phyloP scores from a whole-genome alignment of 257 asterid species.

The Nicotiana obtusifolia region DNA sequence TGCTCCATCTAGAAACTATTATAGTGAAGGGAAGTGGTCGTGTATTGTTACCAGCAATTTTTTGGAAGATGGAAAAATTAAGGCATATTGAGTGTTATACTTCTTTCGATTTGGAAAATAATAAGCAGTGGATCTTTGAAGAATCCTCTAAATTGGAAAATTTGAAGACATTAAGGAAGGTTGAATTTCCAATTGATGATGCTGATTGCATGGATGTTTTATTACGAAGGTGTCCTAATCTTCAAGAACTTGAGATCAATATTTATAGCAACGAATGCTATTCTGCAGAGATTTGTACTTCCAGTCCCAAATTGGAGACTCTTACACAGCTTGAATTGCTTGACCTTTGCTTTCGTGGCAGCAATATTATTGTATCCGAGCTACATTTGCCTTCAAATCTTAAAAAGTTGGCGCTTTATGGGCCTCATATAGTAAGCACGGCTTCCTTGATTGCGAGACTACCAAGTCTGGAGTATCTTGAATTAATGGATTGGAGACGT shows the following conservation, averaged over 20 bases:
- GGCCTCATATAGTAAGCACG: too few species aligned
- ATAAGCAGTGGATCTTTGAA: background rate
- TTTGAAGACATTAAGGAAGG: background rate
- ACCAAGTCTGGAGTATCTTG: background rate
- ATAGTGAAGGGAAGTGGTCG: background rate
- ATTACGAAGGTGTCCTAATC: background rate
- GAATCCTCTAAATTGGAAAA: background rate
- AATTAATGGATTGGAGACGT: fast-evolving
- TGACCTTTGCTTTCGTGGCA: background rate
- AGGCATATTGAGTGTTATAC: background rate
- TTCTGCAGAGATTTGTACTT: background rate
- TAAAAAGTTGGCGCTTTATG: background rate
- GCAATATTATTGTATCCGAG: background rate
- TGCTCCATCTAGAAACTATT: background rate
- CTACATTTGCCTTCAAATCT: background rate
- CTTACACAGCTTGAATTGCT: background rate
- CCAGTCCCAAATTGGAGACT: background rate
- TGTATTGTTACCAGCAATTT: background rate
- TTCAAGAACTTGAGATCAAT: background rate
- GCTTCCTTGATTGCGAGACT: background rate
- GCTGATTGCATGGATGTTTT: background rate
- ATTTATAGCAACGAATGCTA: too few species aligned
- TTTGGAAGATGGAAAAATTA: background rate
- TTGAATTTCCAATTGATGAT: background rate
- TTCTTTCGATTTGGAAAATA: background rate